A percentile compares a stretch with the other conserved stretches of the same genome.
Evolutionary conservation across 2,329 filamentous ascomycete species (phyloP).

Genomic region (Paecilomyces sp.): DNA sequence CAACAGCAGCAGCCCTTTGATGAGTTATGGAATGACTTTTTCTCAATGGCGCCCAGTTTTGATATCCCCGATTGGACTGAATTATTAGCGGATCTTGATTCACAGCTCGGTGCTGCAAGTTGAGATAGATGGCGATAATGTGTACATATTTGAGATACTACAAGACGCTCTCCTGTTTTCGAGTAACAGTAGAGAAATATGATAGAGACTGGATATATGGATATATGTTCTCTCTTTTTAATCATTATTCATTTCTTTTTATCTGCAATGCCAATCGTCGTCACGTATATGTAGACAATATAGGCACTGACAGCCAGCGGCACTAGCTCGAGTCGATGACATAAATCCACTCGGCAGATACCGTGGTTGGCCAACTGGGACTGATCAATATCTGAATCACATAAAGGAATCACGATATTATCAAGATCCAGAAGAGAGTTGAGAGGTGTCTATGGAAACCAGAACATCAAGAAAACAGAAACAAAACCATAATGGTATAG

Average conservation of each 20-base stretch:
- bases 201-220: no score
- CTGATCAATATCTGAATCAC: constrained; percentile 3
- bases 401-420: background rate
- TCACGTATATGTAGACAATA: background rate
- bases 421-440: background rate
- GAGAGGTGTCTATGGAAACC: constrained; percentile 8
- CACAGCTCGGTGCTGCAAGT: background rate
- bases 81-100: background rate
- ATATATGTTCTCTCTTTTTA: background rate
- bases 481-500: constrained; percentile 12
- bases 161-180: no score
- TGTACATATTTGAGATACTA: no score
- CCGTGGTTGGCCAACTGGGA: constrained; percentile 9
- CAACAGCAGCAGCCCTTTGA: background rate
- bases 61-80: background rate
- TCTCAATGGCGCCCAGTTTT: background rate
- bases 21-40: background rate
- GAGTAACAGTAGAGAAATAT: no score
- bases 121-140: background rate
- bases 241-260: background rate
- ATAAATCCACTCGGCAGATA: background rate
- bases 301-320: background rate
- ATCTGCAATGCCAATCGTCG: background rate
- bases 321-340: background rate
- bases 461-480: constrained; percentile 5